These are phyloP conservation scores for Casuarina cunninghamiana DNA, from an alignment of 306 rosid genomes.

Conservation along the genomic window DNA sequence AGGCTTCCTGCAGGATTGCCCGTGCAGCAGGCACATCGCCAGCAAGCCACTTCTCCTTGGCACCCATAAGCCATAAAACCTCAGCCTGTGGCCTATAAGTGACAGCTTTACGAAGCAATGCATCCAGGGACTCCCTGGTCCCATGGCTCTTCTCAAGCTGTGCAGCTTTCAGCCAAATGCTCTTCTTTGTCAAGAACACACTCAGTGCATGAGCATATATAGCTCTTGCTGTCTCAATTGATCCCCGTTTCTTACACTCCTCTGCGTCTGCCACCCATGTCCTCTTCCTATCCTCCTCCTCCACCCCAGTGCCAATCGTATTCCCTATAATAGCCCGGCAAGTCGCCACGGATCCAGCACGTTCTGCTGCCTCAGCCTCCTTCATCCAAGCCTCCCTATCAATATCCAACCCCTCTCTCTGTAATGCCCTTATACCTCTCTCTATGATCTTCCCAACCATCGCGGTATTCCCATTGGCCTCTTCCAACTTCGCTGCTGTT, in stretches of 20 bases:
- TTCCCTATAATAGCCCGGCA: slow-evolving; percentile 72
- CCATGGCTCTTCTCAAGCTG: slow-evolving; percentile 95
- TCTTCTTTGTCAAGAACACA: slow-evolving; percentile 85
- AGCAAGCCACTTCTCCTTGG: slow-evolving; percentile 97
- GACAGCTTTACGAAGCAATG: slow-evolving; percentile 82
- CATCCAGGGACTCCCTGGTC: slow-evolving; percentile 85
- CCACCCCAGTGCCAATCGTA: slow-evolving; percentile 84
- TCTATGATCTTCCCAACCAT: slow-evolving; percentile 86
- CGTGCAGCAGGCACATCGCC: slow-evolving; percentile 91
- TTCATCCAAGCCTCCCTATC: slow-evolving; percentile 92
- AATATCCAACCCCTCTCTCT: slow-evolving; percentile 69
- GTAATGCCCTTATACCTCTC: slow-evolving; percentile 89
- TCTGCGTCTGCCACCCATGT: slow-evolving; percentile 98
- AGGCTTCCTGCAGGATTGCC: slow-evolving; percentile 88
- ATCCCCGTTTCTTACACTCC: slow-evolving; percentile 91
- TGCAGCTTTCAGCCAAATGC: slow-evolving; percentile 96
- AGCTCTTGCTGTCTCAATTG: slow-evolving; percentile 88
- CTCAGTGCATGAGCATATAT: slow-evolving; percentile 82
- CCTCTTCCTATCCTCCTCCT: slow-evolving; percentile 93
- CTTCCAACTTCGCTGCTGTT: slow-evolving; percentile 90
- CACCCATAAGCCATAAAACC: slow-evolving; percentile 98
- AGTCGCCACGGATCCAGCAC: slow-evolving; percentile 78
- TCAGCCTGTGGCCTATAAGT: slow-evolving; percentile 92
- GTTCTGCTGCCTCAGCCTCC: slow-evolving; percentile 94
- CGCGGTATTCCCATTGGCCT: slow-evolving; percentile 82